Evolutionary conservation across 768 basidiomycete species (phyloP).

Genomic region (Podaxis carcinomalis): DNA sequence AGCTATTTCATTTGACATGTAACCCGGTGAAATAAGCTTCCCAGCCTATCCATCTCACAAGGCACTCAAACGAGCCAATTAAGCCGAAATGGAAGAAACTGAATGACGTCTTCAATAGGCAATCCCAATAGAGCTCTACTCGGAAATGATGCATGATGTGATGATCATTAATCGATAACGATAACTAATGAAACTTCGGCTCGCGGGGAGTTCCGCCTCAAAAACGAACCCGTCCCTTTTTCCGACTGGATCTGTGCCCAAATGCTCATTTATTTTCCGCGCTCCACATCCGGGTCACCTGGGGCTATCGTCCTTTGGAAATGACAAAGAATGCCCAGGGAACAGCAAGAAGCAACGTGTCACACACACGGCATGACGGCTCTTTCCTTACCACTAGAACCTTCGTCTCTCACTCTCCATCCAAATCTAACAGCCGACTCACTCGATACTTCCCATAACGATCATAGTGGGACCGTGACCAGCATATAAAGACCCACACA

Average conservation of each 20-base stretch:
- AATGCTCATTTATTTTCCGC: conserved; percentile 2
- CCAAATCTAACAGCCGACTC: not conserved
- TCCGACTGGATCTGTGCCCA: not conserved
- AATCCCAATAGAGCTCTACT: not conserved
- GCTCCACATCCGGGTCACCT: conserved; percentile 8
- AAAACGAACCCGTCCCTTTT: not conserved
- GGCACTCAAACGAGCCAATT: not conserved
- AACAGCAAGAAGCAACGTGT: not conserved
- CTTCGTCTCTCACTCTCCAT: not conserved
- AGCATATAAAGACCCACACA: not conserved
- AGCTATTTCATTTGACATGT: not conserved
- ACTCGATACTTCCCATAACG: not conserved
- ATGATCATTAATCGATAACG: conserved; percentile 8
- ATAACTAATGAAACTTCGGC: not conserved
- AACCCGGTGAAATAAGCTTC: not conserved
- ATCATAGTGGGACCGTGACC: not conserved
- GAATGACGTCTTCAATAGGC: conserved; percentile 1
- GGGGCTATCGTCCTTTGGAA: conserved; percentile 1
- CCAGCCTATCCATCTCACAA: too few relatives aligned
- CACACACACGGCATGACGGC: not conserved
- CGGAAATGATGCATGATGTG: not conserved
- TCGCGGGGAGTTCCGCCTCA: not conserved
- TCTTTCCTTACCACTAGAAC: not conserved
- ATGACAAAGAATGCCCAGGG: conserved; percentile 1
- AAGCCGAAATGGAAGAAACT: conserved; percentile 3